Percentiles rank a stretch among this genome's conserved stretches.
These are phyloP conservation scores for Solanum hybrid DNA, from an alignment of 305 asterid species.

Conservation along the genomic window DNA sequence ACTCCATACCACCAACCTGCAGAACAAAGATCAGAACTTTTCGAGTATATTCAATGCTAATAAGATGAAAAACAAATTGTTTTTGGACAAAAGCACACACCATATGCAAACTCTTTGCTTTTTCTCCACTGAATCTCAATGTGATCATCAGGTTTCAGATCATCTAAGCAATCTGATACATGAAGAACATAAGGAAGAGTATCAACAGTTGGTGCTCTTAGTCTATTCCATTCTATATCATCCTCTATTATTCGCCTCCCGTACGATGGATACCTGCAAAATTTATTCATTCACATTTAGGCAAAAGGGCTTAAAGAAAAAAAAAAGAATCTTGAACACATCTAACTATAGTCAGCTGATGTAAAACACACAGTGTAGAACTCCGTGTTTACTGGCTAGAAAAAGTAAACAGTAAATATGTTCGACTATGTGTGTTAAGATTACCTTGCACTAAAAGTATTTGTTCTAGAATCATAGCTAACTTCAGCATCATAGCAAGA, in stretches of 20 bases:
- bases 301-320: neutral
- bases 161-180: slow-evolving; percentile 49
- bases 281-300: neutral
- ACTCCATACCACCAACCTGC: slow-evolving; percentile 99
- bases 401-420: neutral
- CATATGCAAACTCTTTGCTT: slow-evolving; percentile 65
- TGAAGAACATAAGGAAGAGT: slow-evolving; percentile 54
- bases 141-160: slow-evolving; percentile 76
- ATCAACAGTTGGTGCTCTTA: slow-evolving; percentile 57
- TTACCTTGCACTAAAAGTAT: slow-evolving; percentile 76
- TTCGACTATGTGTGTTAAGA: neutral
- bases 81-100: slow-evolving; percentile 23
- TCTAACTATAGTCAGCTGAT: neutral
- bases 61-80: neutral
- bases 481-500: slow-evolving; percentile 89
- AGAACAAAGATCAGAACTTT: slow-evolving; percentile 10
- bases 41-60: neutral
- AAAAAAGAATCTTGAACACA: neutral
- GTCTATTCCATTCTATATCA: slow-evolving; percentile 57
- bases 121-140: slow-evolving; percentile 91
- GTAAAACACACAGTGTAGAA: neutral
- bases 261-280: slow-evolving; percentile 50
- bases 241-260: slow-evolving; percentile 69
- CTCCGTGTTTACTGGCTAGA: neutral
- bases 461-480: slow-evolving; percentile 52